phyloP scores from a whole-genome alignment of 2,329 filamentous ascomycete genomes.

The Trichoderma atroviride region DNA sequence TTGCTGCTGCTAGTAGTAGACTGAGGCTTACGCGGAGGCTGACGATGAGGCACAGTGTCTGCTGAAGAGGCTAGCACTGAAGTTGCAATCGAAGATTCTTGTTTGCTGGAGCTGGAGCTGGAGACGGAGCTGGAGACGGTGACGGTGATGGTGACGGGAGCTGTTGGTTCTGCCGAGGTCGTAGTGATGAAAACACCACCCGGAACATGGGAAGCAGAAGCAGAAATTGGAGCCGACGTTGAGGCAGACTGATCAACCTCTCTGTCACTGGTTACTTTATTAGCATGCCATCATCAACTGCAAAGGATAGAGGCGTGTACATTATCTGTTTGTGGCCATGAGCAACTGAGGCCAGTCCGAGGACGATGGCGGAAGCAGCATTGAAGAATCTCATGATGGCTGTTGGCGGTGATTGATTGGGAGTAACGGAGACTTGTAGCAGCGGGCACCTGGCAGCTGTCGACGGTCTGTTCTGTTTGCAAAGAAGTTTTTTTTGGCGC shows the following conservation, averaged over 20 bases:
- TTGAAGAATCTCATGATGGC: slow-evolving; percentile 47
- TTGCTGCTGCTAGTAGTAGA: slow-evolving; percentile 10
- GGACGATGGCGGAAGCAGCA: slow-evolving; percentile 44
- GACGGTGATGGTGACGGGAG: slow-evolving; percentile 27
- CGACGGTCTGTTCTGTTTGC: slow-evolving; percentile 2
- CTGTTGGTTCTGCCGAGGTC: slow-evolving; percentile 14
- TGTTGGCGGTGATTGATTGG: slow-evolving; percentile 12
- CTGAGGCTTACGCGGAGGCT: slow-evolving; percentile 15
- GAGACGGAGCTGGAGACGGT: too few species aligned
- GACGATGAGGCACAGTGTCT: not conserved
- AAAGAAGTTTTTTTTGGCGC: not conserved
- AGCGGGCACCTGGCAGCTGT: slow-evolving; percentile 12
- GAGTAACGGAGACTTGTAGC: not conserved
- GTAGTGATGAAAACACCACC: slow-evolving; percentile 27
- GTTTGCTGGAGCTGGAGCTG: slow-evolving; percentile 29
- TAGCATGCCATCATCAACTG: not conserved
- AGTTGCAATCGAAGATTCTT: slow-evolving; percentile 31
- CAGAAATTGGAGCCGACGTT: not conserved
- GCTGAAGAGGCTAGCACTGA: not conserved
- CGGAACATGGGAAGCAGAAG: not conserved
- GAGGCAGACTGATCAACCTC: not conserved
- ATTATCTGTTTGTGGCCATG: slow-evolving; percentile 61
- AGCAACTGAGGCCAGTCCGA: slow-evolving; percentile 48
- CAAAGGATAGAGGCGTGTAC: slow-evolving; percentile 45
- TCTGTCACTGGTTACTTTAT: not conserved